phyloP scores from a whole-genome alignment of 1,284 basidiomycete genomes.

The Polyporus tsugae region DNA sequence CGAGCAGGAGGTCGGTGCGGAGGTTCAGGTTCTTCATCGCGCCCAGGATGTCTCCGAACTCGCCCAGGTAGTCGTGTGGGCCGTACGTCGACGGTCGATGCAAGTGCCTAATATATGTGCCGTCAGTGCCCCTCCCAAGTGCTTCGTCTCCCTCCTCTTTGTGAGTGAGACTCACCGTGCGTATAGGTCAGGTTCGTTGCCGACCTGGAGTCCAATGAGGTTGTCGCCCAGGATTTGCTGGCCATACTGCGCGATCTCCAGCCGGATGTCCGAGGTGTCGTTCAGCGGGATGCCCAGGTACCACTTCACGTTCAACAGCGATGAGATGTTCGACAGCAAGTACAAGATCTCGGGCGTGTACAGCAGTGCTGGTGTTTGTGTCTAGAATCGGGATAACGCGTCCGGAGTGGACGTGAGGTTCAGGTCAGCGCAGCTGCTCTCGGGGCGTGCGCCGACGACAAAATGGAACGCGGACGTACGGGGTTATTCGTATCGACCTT shows the following conservation, averaged over 20 bases:
- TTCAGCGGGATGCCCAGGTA: conserved; percentile 67
- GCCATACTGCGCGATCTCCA: conserved; percentile 54
- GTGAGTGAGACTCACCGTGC: conserved; percentile 32
- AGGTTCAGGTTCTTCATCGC: conserved; percentile 55
- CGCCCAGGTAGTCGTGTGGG: conserved; percentile 56
- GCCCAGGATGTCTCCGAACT: conserved; percentile 50
- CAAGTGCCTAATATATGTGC: conserved; percentile 32
- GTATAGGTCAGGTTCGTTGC: conserved; percentile 69
- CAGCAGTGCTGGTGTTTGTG: conserved; percentile 63
- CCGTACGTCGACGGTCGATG: conserved; percentile 46
- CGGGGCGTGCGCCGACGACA: neutral
- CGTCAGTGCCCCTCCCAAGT: neutral
- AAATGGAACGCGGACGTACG: conserved; percentile 20
- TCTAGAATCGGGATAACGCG: conserved; percentile 34
- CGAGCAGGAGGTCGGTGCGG: conserved; percentile 61
- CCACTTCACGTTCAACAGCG: conserved; percentile 64
- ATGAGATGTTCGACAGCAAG: conserved; percentile 64
- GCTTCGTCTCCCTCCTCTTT: neutral
- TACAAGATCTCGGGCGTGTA: conserved; percentile 67
- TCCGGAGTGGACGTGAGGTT: neutral
- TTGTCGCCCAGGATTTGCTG: conserved; percentile 52
- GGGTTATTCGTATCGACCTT: conserved; percentile 31
- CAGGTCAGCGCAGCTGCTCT: neutral
- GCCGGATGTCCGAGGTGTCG: conserved; percentile 50
- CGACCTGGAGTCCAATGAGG: conserved; percentile 55